Conservation (phyloP, 352 stramenopile genomes). For the Phytophthora aleatoria region DNA sequence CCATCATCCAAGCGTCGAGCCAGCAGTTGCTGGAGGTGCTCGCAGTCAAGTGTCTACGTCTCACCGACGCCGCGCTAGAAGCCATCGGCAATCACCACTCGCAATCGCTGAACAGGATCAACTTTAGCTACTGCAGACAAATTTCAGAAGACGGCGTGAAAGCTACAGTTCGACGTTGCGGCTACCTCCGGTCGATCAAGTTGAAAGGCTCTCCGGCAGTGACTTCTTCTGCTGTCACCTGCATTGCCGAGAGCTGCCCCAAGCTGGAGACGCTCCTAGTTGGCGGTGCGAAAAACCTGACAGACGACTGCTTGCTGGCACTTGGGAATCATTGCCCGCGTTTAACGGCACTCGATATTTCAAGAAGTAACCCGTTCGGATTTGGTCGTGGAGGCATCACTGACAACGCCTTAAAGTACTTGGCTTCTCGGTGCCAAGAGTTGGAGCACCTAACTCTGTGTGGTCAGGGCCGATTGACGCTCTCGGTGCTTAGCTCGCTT, state of each 20-base stretch:
- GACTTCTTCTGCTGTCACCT: slow-evolving; percentile 43
- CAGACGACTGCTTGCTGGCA: slow-evolving; percentile 44
- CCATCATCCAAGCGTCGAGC: slow-evolving; percentile 41
- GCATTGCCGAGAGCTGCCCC: slow-evolving; percentile 42
- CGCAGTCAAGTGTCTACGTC: slow-evolving; percentile 56
- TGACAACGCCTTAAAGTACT: slow-evolving; percentile 46
- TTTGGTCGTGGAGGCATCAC: slow-evolving; percentile 56
- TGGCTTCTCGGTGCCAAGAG: slow-evolving; percentile 45
- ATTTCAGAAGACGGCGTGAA: slow-evolving; percentile 46
- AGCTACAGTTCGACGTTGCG: slow-evolving; percentile 33
- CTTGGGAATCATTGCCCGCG: slow-evolving; percentile 44
- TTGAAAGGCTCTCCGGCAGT: slow-evolving; percentile 63
- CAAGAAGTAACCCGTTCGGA: slow-evolving; percentile 70
- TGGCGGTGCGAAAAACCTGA: slow-evolving; percentile 53
- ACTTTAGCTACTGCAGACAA: slow-evolving; percentile 68
- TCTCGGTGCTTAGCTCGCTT: slow-evolving; percentile 42
- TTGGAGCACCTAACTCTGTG: slow-evolving; percentile 55
- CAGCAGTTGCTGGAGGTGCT: slow-evolving; percentile 48
- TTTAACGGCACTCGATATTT: slow-evolving; percentile 58
- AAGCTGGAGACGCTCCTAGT: slow-evolving; percentile 46
- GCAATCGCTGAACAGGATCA: slow-evolving; percentile 44
- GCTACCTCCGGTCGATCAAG: slow-evolving; percentile 43
- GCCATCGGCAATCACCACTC: slow-evolving; percentile 33
- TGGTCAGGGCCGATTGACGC: slow-evolving; percentile 59
- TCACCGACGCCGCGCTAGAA: slow-evolving; percentile 48